Evolutionary conservation across 2,329 filamentous ascomycete genomes (phyloP).

Genomic region (Hypoxylon sp.): DNA sequence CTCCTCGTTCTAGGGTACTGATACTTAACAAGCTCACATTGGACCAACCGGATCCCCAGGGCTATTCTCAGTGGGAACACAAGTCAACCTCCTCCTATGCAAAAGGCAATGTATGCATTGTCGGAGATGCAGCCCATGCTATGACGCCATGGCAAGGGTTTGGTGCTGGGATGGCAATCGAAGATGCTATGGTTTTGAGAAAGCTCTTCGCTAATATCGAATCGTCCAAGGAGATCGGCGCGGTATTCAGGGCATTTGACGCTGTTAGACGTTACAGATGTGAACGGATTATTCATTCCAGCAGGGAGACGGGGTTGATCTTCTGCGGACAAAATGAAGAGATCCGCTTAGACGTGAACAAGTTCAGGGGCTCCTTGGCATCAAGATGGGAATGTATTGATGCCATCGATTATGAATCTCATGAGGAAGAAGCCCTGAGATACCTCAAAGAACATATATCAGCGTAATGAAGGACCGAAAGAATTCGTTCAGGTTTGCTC

Average conservation of each 20-base stretch:
- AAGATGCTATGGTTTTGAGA: slow-evolving; percentile 32
- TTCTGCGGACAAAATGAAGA: slow-evolving; percentile 16
- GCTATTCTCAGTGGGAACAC: slow-evolving; percentile 43
- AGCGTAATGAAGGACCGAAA: background rate
- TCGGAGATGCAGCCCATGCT: slow-evolving; percentile 18
- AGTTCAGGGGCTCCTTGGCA: background rate
- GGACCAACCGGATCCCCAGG: slow-evolving; percentile 20
- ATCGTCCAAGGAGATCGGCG: slow-evolving; percentile 5
- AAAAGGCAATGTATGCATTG: slow-evolving; percentile 28
- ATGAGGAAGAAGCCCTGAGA: background rate
- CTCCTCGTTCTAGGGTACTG: background rate
- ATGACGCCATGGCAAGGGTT: slow-evolving; percentile 13
- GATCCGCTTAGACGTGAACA: slow-evolving; percentile 4
- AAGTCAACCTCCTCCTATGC: slow-evolving; percentile 39
- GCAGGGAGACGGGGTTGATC: slow-evolving; percentile 39
- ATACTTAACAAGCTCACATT: slow-evolving; percentile 28
- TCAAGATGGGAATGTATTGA: slow-evolving; percentile 4
- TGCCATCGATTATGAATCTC: background rate
- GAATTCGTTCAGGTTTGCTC: too few relatives aligned
- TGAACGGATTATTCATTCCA: slow-evolving; percentile 39
- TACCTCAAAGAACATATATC: background rate
- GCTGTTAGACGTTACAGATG: slow-evolving; percentile 30
- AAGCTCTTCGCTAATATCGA: slow-evolving; percentile 11
- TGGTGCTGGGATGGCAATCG: slow-evolving; percentile 9
- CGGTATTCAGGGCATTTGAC: slow-evolving; percentile 33